phyloP scores from a whole-genome alignment of 2,329 filamentous ascomycete species.

The Fusarium longipes region DNA sequence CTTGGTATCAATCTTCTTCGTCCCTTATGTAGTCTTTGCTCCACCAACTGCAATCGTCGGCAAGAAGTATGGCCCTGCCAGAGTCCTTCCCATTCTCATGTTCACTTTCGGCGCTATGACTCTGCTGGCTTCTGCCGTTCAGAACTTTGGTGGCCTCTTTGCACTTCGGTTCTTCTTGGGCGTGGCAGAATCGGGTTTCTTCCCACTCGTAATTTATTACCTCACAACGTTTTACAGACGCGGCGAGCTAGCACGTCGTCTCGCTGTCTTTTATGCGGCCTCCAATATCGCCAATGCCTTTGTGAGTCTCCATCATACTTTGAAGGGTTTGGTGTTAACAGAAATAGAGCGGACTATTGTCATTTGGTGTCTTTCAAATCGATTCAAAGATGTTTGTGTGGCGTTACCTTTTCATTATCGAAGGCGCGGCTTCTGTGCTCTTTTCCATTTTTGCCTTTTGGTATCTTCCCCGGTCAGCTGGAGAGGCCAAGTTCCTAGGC shows the following conservation, averaged over 20 bases:
- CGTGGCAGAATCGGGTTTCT: constrained; percentile 11
- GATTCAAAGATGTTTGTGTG: constrained; percentile 6
- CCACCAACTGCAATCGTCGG: constrained; percentile 11
- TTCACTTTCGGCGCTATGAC: constrained; percentile 19
- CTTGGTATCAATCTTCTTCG: constrained; percentile 20
- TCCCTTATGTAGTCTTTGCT: constrained; percentile 18
- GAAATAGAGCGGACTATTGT: background rate
- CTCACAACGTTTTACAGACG: constrained; percentile 13
- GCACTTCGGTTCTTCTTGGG: constrained; percentile 10
- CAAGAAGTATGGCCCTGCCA: constrained; percentile 5
- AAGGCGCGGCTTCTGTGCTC: constrained; percentile 7
- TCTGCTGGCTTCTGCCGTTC: background rate
- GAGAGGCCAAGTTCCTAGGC: constrained; percentile 4
- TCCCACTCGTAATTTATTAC: constrained; percentile 20
- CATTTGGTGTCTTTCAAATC: constrained; percentile 15
- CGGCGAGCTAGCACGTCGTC: constrained; percentile 12
- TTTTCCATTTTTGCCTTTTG: constrained; percentile 19
- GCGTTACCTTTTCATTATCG: constrained; percentile 20
- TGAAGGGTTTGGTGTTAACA: accelerated
- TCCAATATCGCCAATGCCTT: constrained; percentile 20
- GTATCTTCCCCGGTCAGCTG: constrained; percentile 14
- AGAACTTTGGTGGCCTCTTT: constrained; percentile 21
- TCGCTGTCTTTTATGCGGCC: constrained; percentile 14
- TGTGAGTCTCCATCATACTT: accelerated
- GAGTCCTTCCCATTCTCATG: constrained; percentile 12